Percentiles rank a stretch among this genome's conserved stretches.
Evolutionary conservation across 2,329 filamentous ascomycete genomes (phyloP).

Genomic region (Aspergillus terreus): DNA sequence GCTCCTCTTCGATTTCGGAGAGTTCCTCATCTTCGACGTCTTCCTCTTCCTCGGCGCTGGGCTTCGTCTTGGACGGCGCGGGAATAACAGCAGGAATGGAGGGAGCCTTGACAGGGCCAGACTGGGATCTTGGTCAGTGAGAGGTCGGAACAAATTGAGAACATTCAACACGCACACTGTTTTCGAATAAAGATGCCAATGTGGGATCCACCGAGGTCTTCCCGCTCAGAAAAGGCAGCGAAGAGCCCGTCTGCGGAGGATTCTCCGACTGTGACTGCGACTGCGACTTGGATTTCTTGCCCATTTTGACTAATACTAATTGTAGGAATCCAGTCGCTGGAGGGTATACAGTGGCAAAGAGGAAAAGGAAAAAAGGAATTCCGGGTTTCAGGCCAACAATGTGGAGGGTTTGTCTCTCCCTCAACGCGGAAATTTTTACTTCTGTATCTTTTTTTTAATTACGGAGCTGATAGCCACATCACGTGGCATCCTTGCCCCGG

Average conservation of each 20-base stretch:
- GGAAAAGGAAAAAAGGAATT: not conserved
- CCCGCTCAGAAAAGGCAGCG: constrained; percentile 48
- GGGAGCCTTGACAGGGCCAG: constrained; percentile 40
- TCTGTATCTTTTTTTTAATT: constrained; percentile 3
- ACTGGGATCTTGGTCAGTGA: constrained; percentile 20
- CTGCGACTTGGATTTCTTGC: constrained; percentile 32
- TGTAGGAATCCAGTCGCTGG: not conserved
- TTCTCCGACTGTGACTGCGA: constrained; percentile 14
- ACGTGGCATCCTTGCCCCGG: constrained; percentile 6
- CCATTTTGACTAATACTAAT: constrained; percentile 22
- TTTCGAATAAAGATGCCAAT: constrained; percentile 66
- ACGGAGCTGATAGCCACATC: constrained; percentile 6
- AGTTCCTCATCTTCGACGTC: constrained; percentile 26
- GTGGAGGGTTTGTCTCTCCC: not conserved
- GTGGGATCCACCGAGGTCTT: constrained; percentile 66
- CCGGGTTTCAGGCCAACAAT: not conserved
- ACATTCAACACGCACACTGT: constrained; percentile 58
- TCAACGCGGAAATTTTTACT: constrained; percentile 2
- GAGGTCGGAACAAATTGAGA: not conserved
- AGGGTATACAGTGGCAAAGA: not conserved
- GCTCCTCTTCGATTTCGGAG: constrained; percentile 24
- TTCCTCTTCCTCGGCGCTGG: constrained; percentile 11
- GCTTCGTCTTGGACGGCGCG: constrained; percentile 16
- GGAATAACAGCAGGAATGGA: constrained; percentile 14
- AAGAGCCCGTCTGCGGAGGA: constrained; percentile 8